phyloP scores from a whole-genome alignment of 2,329 filamentous ascomycete species.

The Epichloe gansuensis region DNA sequence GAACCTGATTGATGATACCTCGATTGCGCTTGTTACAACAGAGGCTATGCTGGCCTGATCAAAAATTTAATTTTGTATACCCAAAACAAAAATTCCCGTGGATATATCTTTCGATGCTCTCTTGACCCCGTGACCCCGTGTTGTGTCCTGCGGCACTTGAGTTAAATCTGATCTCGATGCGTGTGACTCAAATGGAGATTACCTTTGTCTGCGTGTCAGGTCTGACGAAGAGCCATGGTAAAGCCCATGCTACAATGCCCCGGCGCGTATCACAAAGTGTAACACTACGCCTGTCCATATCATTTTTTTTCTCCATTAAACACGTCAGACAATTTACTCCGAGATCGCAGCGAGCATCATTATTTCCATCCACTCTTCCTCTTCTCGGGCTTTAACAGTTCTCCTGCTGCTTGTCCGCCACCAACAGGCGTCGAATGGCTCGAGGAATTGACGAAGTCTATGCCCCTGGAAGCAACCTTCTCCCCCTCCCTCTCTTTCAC shows the following conservation, averaged over 20 bases:
- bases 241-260: not conserved
- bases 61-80: slow-evolving; percentile 10
- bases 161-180: not conserved
- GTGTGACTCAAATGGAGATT: not conserved
- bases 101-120: not conserved
- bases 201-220: not conserved
- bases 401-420: slow-evolving; percentile 9
- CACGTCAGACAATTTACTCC: too few species aligned
- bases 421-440: slow-evolving; percentile 9
- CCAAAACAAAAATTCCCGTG: not conserved
- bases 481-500: slow-evolving; percentile 32
- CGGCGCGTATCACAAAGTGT: not conserved
- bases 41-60: slow-evolving; percentile 5
- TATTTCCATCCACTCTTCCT: slow-evolving; percentile 23
- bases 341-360: not conserved
- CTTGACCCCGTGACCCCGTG: too few species aligned
- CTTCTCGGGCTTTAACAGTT: slow-evolving; percentile 18
- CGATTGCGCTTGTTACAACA: slow-evolving; percentile 10
- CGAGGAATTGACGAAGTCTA: slow-evolving; percentile 36
- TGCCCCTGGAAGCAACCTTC: slow-evolving; percentile 24
- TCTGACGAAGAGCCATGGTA: not conserved
- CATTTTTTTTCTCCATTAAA: not conserved
- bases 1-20: slow-evolving; percentile 20
- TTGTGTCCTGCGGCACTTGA: not conserved
- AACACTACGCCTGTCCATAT: not conserved